Percentiles rank a stretch among this genome's conserved stretches.
Evolutionary conservation across 148 eudicot genomes (phyloP).

Genomic region (Rheum nobile): DNA sequence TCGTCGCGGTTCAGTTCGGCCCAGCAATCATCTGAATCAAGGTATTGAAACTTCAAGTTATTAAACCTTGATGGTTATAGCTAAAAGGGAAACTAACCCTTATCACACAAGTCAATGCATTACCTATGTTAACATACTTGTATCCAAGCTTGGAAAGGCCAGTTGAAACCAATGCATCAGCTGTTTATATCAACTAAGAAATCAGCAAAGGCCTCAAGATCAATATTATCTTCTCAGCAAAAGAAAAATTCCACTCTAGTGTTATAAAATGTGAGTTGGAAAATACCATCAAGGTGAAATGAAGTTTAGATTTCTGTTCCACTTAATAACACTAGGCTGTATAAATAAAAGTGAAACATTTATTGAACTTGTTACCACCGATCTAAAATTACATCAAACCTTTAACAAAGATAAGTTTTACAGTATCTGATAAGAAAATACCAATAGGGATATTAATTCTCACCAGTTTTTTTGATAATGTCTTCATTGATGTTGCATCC

Average conservation of each 20-base stretch:
- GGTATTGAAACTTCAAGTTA: neutral
- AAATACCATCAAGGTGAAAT: neutral
- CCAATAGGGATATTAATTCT: neutral
- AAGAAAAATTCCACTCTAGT: neutral
- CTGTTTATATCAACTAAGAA: slow-evolving; percentile 20
- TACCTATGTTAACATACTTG: slow-evolving; percentile 67
- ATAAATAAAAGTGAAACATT: neutral
- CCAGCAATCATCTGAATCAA: slow-evolving; percentile 88
- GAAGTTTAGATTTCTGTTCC: no score
- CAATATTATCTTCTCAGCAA: neutral
- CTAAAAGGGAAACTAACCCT: neutral
- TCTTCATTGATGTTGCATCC: slow-evolving; percentile 20
- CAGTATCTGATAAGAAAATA: no score
- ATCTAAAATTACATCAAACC: no score
- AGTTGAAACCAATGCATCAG: slow-evolving; percentile 68
- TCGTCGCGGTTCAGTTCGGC: slow-evolving; percentile 55
- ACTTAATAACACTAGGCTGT: no score
- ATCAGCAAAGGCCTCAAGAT: neutral
- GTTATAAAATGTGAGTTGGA: neutral
- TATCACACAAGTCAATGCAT: neutral
- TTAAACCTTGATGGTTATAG: neutral
- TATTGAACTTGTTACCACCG: neutral
- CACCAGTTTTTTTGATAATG: slow-evolving; percentile 26
- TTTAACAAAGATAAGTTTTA: no score
- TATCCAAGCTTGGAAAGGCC: slow-evolving; percentile 73